Base-by-base conservation (phyloP, 306 rosid species). In the Prosopis cineraria region DNA sequence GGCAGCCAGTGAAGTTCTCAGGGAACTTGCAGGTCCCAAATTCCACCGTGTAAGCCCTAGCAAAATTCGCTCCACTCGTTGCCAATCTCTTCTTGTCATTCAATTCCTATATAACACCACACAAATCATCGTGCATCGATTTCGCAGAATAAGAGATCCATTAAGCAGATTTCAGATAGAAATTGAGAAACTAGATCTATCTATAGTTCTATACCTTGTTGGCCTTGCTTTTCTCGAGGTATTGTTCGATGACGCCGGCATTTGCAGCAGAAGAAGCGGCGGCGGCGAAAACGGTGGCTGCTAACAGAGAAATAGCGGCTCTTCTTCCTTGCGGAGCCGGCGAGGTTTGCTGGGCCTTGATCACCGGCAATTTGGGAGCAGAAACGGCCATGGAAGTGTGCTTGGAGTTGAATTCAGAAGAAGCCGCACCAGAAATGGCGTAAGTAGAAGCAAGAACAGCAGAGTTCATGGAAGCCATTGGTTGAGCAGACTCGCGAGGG, bases 1-100 rank as follows among this genome's bases (percentile, higher is more conserved):
- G 98, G 88, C 99, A 96, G 67, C 99, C 99, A 37, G 99, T 96
- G 85, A 96, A 96, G 84, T 96, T 96, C 89, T 96, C 97, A n/a
- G 99, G 99, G 94, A 96, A 96, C 82, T 96, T 93, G 91, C 99
- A 96, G 19, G 84, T 41, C n/a, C 99, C 99, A 68, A 96, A 96
- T 79, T 96, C 78, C 79, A 96, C 99, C 0, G 99, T 96, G 84
- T 87, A 96, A 33, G 99, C 99, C 78, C 99, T 88, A 19, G 99
- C 99, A 62, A 93, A 93, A 74, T 96, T 96, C 34, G 99, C 99
- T 4, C 96, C 97, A 81, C 91, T 91, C 4, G 99, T 96, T 27
- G 99, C 97, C 78, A 91, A 86, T 69, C 99, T 90, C 76, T 96
- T 96, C 93, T 81, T 91, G 90, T 95, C 99, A 83, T 95, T 95